Base-by-base conservation (phyloP, 345 rosid genomes). In the Euphorbia peplus region DNA sequence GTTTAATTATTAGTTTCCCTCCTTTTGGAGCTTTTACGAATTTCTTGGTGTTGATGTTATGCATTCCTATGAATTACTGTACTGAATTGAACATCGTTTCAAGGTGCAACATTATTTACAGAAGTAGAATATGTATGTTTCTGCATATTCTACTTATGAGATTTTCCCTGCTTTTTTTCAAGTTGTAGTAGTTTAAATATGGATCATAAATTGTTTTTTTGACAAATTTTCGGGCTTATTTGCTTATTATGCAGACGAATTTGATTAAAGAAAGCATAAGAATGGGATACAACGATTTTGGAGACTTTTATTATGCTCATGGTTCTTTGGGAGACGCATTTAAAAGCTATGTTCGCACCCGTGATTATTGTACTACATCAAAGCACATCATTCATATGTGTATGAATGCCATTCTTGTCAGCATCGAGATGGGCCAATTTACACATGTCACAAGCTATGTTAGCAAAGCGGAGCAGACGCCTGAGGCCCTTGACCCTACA, bases 221-320 rank as follows among this genome's bases (percentile, higher is more conserved):
- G 35, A 13, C 1, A 58, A 59, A 62, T 25, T 42, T 44, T 41
- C 26, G 18, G 24, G 24, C 26, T 44, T 21, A 25, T 66, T 54
- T 57, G 42, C 8, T 42, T 60, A 44, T 60, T 47, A 2, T 80
- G 76, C 85, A 95, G 99, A 95, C 99, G 26, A 95, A 95, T 86
- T 79, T 95, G 82, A 95, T 95, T 26, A 95, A 92, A 72, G 98
- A 92, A 75, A 95, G 99, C 72, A 92, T 92, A 64, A 85, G 99
- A 74, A 95, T 95, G 99, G 99, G 98, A 9, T 92, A 88, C 70
- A 92, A 95, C 79, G 99, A 95, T 78, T 90, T 90, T 79, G 99
- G 99, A 48, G 99, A 95, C 47, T 95, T 90, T 75, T 82, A 90
- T 75, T 95, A 92, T 80, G 84, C 97, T 8, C 92, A 86, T 56